Evolutionary conservation across 1,284 basidiomycete species (phyloP).

Genomic region (Pisolithus thermaeus): DNA sequence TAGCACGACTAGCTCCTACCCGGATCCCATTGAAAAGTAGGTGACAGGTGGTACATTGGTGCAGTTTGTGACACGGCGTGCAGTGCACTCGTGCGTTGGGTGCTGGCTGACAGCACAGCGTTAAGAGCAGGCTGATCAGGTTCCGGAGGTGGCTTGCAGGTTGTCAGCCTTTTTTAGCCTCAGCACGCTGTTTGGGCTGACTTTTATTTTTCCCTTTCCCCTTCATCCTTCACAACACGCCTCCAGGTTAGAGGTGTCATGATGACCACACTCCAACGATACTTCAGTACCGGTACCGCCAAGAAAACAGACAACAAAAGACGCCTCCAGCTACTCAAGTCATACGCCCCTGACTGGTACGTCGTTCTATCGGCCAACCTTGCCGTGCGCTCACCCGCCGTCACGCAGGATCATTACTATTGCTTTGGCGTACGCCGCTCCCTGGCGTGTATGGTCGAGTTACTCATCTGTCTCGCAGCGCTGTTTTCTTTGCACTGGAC

Average conservation of each 20-base stretch:
- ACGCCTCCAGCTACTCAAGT: conserved; percentile 43
- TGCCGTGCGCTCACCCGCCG: conserved; percentile 2
- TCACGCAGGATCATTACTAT: conserved; percentile 60
- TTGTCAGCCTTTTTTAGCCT: no score
- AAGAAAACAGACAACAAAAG: conserved; percentile 27
- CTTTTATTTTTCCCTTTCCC: no score
- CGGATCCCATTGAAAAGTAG: conserved; percentile 40
- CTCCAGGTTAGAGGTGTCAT: neutral
- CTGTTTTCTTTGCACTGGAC: conserved; percentile 64
- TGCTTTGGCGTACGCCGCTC: conserved; percentile 54
- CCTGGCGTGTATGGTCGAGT: neutral
- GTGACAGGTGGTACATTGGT: conserved; percentile 12
- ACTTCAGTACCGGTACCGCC: conserved; percentile 7
- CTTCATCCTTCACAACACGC: no score
- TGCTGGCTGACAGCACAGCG: neutral
- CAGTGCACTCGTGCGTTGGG: neutral
- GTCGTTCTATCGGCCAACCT: conserved; percentile 12
- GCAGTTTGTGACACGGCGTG: conserved; percentile 5
- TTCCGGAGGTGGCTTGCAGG: no score
- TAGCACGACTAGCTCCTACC: conserved; percentile 29
- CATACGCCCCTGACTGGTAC: conserved; percentile 72
- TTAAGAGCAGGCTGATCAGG: no score
- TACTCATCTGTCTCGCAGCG: conserved; percentile 35
- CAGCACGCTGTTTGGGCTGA: no score
- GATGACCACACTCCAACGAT: conserved; percentile 14